Evolutionary conservation across 1,139 yeast species (phyloP).

Genomic region (Torulaspora pretoriensis): DNA sequence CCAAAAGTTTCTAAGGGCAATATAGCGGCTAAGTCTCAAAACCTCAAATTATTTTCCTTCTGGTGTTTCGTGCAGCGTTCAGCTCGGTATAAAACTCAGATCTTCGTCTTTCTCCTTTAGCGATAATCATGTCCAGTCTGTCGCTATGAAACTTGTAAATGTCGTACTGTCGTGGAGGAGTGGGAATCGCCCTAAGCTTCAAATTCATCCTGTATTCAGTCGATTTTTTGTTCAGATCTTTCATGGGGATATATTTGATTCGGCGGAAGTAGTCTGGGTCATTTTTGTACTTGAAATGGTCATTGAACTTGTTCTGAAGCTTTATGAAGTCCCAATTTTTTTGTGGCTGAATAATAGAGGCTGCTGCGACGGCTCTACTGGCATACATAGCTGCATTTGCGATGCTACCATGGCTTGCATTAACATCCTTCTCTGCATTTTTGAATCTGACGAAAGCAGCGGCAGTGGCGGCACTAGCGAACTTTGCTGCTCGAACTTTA

Average conservation of each 20-base stretch:
- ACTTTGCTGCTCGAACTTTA: conserved; percentile 7
- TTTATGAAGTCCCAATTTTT: conserved; percentile 8
- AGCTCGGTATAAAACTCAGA: not conserved
- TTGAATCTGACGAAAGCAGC: conserved; percentile 11
- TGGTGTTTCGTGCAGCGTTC: not conserved
- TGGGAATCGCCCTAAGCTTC: conserved; percentile 12
- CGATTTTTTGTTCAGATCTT: conserved; percentile 8
- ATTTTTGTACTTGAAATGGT: conserved; percentile 11
- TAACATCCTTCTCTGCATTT: conserved; percentile 8
- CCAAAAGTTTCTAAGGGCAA: no score
- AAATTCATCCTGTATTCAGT: conserved; percentile 13
- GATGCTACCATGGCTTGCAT: conserved; percentile 17
- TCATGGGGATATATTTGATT: conserved; percentile 8
- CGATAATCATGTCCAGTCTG: conserved; percentile 2
- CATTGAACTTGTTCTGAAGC: conserved; percentile 8
- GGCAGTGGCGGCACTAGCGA: conserved; percentile 10
- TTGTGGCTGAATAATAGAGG: conserved; percentile 5
- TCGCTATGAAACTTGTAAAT: conserved; percentile 4
- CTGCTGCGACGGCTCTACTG: conserved; percentile 8
- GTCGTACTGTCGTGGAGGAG: conserved; percentile 9
- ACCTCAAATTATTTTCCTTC: not conserved
- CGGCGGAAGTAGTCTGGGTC: conserved; percentile 11
- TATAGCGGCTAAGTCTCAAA: no score
- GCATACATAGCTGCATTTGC: conserved; percentile 14
- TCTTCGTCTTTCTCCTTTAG: not conserved